A percentile compares a stretch with the other conserved stretches of the same genome.
These are phyloP conservation scores for Trichoderma gamsii DNA, from an alignment of 495 filamentous ascomycete species.

Conservation along the genomic window DNA sequence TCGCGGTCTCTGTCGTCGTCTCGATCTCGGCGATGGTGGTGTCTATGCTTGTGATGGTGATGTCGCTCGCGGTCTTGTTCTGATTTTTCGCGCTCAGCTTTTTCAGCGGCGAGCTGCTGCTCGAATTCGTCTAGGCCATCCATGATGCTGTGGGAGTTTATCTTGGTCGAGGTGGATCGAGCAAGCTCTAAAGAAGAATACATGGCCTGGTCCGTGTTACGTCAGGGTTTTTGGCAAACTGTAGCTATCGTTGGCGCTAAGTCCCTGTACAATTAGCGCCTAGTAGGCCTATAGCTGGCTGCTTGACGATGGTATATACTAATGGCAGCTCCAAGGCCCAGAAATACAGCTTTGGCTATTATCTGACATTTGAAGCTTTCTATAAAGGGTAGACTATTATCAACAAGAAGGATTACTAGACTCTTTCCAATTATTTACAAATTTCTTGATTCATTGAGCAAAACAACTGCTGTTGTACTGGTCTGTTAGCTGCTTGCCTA, in stretches of 20 bases:
- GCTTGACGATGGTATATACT: no score
- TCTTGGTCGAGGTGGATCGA: neutral
- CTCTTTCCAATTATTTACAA: no score
- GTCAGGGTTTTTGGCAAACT: neutral
- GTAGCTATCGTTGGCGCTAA: neutral
- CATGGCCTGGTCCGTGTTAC: neutral
- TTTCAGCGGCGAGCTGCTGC: conserved; percentile 48
- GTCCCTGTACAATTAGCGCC: neutral
- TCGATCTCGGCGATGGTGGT: conserved; percentile 31
- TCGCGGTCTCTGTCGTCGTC: conserved; percentile 29
- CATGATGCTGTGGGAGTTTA: conserved; percentile 30
- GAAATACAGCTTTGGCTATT: neutral
- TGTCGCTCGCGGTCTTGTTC: conserved; percentile 33
- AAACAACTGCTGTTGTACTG: no score
- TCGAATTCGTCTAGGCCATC: conserved; percentile 51
- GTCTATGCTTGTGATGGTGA: conserved; percentile 37
- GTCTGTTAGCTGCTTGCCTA: neutral
- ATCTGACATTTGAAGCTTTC: neutral
- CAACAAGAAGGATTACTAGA: no score
- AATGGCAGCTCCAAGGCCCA: no score
- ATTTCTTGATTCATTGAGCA: neutral
- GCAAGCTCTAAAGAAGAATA: neutral
- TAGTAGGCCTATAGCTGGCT: neutral
- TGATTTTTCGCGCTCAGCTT: conserved; percentile 38
- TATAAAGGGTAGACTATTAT: no score